Evolutionary conservation across 441 rosid genomes (phyloP), one percentile per base, ranked within the genome.

Genomic region (Melastoma candidum): DNA sequence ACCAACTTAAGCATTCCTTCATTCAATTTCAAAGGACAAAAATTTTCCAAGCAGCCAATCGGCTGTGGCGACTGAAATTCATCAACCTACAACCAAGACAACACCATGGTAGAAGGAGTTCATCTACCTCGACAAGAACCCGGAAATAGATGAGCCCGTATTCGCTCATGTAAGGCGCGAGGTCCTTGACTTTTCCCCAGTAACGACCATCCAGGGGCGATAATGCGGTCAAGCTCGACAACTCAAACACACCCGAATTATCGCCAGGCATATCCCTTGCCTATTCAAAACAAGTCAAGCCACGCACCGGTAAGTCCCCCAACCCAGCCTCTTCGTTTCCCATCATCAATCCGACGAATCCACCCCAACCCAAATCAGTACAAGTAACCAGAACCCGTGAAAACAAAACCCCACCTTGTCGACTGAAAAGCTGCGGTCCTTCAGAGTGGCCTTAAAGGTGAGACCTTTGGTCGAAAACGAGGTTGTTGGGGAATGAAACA

Each of bases 181-280:
- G 77, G 41, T 82, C 90, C 77, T 89, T 86, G 49, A 84, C 97
- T 74, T 74, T 74, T 1, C 78, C 71, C 96, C 99, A 83, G 47
- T 89, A 93, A 51, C 96, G 93, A 17, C 97, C 96, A 59, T 89
- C 97, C 78, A 93, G 61, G 41, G 97, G 96, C 0, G 96, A 89
- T 49, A 93, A 61, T 0, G 99, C 95, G 11, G 96, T 89, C 57
- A 86, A 83, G 63, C 63, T 75, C 12, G 95, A 84, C 46, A 89
- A 75, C 69, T 80, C 89, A 29, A 81, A 74, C 63, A 67, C 79
- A 8, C 60, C 27, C 3, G 67, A 63, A 27, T 65, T 61, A 13
- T 36, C 65, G n/a, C 53, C 56, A 48, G 64, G 60, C 82, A 81
- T 83, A 65, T 76, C 55, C 41, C 61, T 6, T 69, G 58, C 83